phyloP scores from a whole-genome alignment of 768 basidiomycete genomes.

The Auriscalpium microsporum region DNA sequence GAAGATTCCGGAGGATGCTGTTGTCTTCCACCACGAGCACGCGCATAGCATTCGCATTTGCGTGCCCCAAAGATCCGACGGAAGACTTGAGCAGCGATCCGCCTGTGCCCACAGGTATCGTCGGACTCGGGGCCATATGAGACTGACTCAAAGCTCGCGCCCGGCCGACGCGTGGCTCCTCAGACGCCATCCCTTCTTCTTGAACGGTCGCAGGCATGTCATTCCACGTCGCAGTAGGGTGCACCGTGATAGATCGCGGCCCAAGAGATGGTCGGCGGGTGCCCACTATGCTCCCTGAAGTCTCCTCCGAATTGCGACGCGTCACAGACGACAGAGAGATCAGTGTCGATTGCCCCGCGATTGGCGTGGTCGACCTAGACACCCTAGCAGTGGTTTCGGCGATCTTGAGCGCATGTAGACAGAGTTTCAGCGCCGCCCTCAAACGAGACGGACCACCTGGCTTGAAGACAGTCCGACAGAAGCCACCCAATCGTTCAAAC shows the following conservation, averaged over 20 bases:
- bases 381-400: neutral
- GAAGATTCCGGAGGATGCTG: slow-evolving; percentile 68
- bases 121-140: slow-evolving; percentile 26
- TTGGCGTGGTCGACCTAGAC: slow-evolving; percentile 1
- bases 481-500: slow-evolving; percentile 75
- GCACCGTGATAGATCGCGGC: slow-evolving; percentile 42
- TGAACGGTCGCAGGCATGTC: slow-evolving; percentile 27
- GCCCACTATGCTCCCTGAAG: neutral
- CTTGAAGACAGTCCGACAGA: slow-evolving; percentile 85
- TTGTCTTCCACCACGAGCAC: slow-evolving; percentile 92
- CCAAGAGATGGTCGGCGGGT: slow-evolving; percentile 43
- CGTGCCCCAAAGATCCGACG: slow-evolving; percentile 36
- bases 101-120: slow-evolving; percentile 45
- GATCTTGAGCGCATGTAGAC: slow-evolving; percentile 42
- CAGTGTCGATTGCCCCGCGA: neutral
- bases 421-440: slow-evolving; percentile 54
- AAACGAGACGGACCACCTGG: slow-evolving; percentile 79
- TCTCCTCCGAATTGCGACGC: slow-evolving; percentile 45
- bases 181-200: slow-evolving; percentile 23
- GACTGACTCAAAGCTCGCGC: slow-evolving; percentile 12
- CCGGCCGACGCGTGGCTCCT: slow-evolving; percentile 6
- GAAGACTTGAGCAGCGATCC: slow-evolving; percentile 69
- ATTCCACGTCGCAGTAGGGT: slow-evolving; percentile 32
- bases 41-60: slow-evolving; percentile 36
- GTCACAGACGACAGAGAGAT: slow-evolving; percentile 5